Percentiles rank a stretch among this genome's conserved stretches.
Evolutionary conservation across 2,329 filamentous ascomycete genomes (phyloP).

Genomic region (Pezicula radicicola): DNA sequence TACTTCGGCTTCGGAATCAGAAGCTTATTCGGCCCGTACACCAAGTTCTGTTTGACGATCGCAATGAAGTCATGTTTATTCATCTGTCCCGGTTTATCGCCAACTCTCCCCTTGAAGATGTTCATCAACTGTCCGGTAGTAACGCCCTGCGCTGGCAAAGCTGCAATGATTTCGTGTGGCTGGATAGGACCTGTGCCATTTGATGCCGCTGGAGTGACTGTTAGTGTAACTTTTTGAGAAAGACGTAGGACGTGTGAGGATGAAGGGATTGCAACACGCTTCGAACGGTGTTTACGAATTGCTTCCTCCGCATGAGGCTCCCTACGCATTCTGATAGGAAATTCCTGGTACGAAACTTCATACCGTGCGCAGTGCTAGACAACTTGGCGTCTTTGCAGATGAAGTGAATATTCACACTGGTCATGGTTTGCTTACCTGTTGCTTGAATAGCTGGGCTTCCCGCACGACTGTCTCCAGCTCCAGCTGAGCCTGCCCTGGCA

Average conservation of each 20-base stretch:
- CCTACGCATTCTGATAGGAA: too few relatives aligned
- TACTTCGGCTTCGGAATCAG: constrained; percentile 34
- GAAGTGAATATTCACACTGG: too few relatives aligned
- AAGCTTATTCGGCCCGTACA: constrained; percentile 54
- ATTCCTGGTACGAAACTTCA: too few relatives aligned
- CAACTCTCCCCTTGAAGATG: constrained; percentile 50
- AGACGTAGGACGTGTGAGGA: neutral
- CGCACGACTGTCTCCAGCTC: constrained; percentile 24
- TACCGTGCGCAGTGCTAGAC: too few relatives aligned
- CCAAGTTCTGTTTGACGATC: constrained; percentile 53
- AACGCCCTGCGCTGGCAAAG: constrained; percentile 51
- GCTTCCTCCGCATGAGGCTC: too few relatives aligned
- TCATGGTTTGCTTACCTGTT: constrained; percentile 10
- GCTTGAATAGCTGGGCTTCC: constrained; percentile 23
- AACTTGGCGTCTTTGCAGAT: too few relatives aligned
- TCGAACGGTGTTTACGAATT: too few relatives aligned
- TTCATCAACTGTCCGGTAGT: constrained; percentile 51
- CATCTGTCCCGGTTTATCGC: constrained; percentile 47
- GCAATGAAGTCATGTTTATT: constrained; percentile 54
- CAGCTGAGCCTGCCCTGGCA: constrained; percentile 12
- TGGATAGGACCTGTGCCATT: constrained; percentile 36
- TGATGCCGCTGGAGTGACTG: constrained; percentile 4
- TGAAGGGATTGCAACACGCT: too few relatives aligned
- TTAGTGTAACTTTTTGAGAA: constrained; percentile 15
- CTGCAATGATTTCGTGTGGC: constrained; percentile 50